Percentiles rank a stretch among this genome's conserved stretches.
Evolutionary conservation across 75 land plant genomes (phyloP).

Genomic region (Selaginella tamariscina): DNA sequence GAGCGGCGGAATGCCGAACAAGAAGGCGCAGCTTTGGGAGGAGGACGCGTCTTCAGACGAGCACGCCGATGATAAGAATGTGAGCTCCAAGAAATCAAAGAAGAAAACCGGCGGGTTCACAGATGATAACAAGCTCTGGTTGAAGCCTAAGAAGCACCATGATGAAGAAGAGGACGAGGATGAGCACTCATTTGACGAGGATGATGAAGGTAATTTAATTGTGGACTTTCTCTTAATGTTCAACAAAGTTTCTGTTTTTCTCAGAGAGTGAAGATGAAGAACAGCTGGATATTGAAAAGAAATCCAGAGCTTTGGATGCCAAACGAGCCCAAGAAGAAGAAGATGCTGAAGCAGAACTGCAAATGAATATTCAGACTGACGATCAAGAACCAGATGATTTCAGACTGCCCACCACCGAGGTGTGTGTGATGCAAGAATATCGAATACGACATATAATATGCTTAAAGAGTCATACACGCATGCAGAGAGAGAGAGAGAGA

Average conservation of each 20-base stretch:
- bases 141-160: not conserved
- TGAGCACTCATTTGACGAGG: not conserved
- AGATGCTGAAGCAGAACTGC: slow-evolving; percentile 57
- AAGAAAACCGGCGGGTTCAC: not conserved
- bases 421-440: slow-evolving; percentile 13
- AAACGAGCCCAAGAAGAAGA: slow-evolving; percentile 39
- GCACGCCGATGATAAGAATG: not conserved
- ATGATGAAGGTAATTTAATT: not conserved
- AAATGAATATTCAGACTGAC: slow-evolving; percentile 62
- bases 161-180: not conserved
- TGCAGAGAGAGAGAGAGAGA: not conserved
- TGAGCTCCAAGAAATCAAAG: not conserved
- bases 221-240: not conserved
- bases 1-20: not conserved
- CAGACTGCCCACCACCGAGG: slow-evolving; percentile 77
- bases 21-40: not conserved
- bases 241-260: not conserved
- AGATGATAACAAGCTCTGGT: not conserved
- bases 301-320: slow-evolving; percentile 45
- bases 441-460: not conserved
- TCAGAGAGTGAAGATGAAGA: slow-evolving; percentile 8
- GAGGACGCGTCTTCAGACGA: not conserved
- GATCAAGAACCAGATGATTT: slow-evolving; percentile 64
- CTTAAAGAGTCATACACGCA: not conserved
- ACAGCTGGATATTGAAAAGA: slow-evolving; percentile 46